Evolutionary conservation across 208 protist genomes (phyloP), one percentile per base, ranked within the genome.

Genomic region (Crithidia acanthocephali): DNA sequence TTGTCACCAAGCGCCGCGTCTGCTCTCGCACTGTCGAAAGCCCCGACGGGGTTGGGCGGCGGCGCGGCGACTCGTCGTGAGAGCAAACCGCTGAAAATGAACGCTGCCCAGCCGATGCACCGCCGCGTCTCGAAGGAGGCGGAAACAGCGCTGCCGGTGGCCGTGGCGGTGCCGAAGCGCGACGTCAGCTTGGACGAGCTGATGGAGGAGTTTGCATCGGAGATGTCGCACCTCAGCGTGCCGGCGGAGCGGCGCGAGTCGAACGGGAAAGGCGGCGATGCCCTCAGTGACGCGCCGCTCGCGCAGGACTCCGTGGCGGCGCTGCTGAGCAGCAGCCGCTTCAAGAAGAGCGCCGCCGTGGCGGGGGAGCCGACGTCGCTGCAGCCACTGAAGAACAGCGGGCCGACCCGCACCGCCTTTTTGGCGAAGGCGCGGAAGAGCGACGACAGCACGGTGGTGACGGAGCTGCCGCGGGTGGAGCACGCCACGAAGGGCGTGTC

Each of bases 131-230:
- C 66, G 20, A 59, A 69, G 22, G 70, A 66, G 15, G n/a, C 47
- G 23, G 52, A 84, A 10, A 32, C n/a, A 4, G 23, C 22, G 0
- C 42, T 57, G 20, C 59, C 67, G 13, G 37, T 42, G 40, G 45
- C 44, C 28, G 18, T 63, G 23, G 18, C 51, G 11, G 42, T 32
- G 51, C 50, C 59, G 22, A 74, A 79, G 48, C 50, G 58, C 22
- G 79, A 83, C 13, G 67, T 92, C 23, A 81, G 87, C 70, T 65
- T 95, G 27, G 87, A 95, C 72, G 62, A 77, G 27, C 76, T 95
- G 8, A 80, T 93, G 79, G 74, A 91, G 37, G 90, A 95, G 55
- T 90, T 93, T 63, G 81, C 87, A 9, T 73, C 70, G 13, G 90
- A 95, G 66, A 72, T 95, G 45, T 68, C 81, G n/a, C 68, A 77